Evolutionary conservation across 805 yeast species (phyloP).

Genomic region (Spathaspora passalidarum): DNA sequence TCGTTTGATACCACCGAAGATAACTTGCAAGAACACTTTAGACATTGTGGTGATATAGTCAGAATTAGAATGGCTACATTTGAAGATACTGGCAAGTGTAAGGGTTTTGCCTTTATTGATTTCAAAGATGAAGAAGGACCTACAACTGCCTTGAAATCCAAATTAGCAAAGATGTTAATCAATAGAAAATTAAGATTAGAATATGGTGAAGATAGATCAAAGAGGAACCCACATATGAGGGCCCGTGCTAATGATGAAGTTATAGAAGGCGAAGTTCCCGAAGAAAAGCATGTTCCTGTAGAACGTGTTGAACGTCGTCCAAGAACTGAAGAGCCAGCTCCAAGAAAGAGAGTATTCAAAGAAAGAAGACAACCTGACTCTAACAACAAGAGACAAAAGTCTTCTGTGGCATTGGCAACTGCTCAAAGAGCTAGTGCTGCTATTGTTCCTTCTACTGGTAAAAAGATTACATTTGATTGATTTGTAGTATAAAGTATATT

Average conservation of each 20-base stretch:
- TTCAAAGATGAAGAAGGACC: constrained; percentile 80
- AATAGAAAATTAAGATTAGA: constrained; percentile 82
- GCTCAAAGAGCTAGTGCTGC: constrained; percentile 91
- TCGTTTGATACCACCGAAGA: constrained; percentile 90
- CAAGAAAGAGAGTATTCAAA: constrained; percentile 6
- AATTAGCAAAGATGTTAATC: constrained; percentile 59
- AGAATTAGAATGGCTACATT: constrained; percentile 96
- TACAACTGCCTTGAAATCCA: constrained; percentile 75
- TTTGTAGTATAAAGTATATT: neutral
- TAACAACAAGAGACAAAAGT: constrained; percentile 52
- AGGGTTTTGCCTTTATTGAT: constrained; percentile 93
- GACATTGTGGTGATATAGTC: constrained; percentile 84
- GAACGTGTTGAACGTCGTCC: constrained; percentile 4
- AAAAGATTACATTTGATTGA: constrained; percentile 70
- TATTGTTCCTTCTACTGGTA: constrained; percentile 87
- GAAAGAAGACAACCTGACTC: constrained; percentile 17
- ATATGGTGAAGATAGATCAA: constrained; percentile 92
- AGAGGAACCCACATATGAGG: constrained; percentile 52
- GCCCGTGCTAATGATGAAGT: constrained; percentile 25
- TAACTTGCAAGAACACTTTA: constrained; percentile 73
- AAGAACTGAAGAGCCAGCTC: constrained; percentile 8
- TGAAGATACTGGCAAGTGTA: constrained; percentile 93
- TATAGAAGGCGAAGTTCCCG: constrained; percentile 9
- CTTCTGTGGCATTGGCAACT: constrained; percentile 82
- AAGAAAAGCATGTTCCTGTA: constrained; percentile 1